Evolutionary conservation across 2,329 filamentous ascomycete genomes (phyloP), one percentile per base, ranked within the genome.

Genomic region (Fusarium sacchari): DNA sequence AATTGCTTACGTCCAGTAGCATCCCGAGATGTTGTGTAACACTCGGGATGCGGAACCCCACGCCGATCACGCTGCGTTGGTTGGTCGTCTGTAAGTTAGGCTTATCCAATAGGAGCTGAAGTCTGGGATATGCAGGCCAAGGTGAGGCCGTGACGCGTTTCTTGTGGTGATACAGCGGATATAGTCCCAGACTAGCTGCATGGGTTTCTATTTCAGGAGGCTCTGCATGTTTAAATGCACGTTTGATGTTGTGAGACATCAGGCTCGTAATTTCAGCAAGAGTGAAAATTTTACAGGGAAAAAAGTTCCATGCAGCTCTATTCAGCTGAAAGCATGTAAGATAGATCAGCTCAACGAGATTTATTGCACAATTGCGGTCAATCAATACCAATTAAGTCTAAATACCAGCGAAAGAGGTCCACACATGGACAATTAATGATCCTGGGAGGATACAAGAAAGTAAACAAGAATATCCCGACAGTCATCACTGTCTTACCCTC

Each of bases 1-100:
- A 20, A 49, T 46, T 28, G 57, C 28, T 44, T 28, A 57, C 24
- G 20, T 37, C 30, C 55, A 42, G 26, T 40, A 34, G 46, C 30
- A 59, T 69, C 43, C 49, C 60, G 59, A 57, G 18, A 62, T 43
- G 64, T 12, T 47, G 64, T 61, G 72, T 67, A 64, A 75, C 58
- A 12, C 39, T 67, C 62, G 71, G 67, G 43, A 50, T 50, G 39
- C 46, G 47, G 53, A 67, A 36, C 52, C 46, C 49, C 42, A 43
- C 24, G 44, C 20, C 18, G 12, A 28, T 44, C 42, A 37, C 22
- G 5, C 3, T 15, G 18, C 30, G 34, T 15, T 55, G 42, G 28
- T 66, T 57, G 59, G 49, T 26, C 17, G 24, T 49, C 42, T 49
- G 28, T 8, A 26, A 60, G 37, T 61, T 58, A 58, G 22, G 28